phyloP scores from a whole-genome alignment of 345 rosid species.

The Brassica juncea region DNA sequence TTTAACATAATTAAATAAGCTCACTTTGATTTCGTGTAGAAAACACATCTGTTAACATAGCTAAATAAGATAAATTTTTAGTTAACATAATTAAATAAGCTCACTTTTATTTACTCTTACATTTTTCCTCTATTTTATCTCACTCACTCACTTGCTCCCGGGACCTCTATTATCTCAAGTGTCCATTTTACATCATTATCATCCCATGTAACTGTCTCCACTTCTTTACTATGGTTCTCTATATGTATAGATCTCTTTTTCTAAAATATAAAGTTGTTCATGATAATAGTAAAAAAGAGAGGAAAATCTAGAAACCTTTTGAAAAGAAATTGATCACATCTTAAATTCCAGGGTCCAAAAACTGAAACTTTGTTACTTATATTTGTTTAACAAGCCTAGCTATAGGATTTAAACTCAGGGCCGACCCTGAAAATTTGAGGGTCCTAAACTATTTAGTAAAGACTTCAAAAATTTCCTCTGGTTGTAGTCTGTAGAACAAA shows the following conservation, averaged over 20 bases:
- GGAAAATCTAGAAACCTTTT: neutral
- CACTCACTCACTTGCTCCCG: too few species aligned
- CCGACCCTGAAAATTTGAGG: too few species aligned
- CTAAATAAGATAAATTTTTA: too few species aligned
- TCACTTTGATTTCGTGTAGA: too few species aligned
- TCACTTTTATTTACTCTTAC: too few species aligned
- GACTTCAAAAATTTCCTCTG: neutral
- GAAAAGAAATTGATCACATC: neutral
- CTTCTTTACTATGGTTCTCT: neutral
- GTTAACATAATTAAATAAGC: too few species aligned
- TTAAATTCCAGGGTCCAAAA: neutral
- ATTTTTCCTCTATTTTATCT: too few species aligned
- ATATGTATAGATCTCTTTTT: neutral
- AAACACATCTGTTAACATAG: too few species aligned
- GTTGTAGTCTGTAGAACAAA: neutral
- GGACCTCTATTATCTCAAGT: neutral
- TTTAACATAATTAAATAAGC: too few species aligned
- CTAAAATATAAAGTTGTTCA: neutral
- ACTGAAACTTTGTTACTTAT: neutral
- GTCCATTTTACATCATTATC: neutral
- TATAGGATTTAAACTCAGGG: neutral
- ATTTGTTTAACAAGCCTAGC: neutral
- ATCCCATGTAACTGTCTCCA: conserved; percentile 4
- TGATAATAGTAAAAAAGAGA: neutral
- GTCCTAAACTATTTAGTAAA: too few species aligned